Evolutionary conservation across 129 eudicot genomes (phyloP), one percentile per base, ranked within the genome.

Genomic region (Pittosporum tobira): DNA sequence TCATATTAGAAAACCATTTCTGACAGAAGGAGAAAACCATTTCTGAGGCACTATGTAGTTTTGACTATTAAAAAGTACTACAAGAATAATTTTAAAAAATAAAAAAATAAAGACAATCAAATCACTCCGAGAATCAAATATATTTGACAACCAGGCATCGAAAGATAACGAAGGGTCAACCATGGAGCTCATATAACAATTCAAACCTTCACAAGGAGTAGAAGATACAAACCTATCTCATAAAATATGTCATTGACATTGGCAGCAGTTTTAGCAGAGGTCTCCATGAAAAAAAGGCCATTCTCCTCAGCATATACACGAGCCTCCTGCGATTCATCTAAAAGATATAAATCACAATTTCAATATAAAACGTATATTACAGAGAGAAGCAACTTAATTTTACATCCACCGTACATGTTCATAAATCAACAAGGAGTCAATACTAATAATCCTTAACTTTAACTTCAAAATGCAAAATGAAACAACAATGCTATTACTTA

Each of bases 231-330:
- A 90, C 98, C 98, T 71, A 86, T 90, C 73, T 90, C 98, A 62
- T 85, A 73, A 65, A 90, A 90, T 36, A 83, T 71, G 27, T 86
- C 98, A 69, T 90, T 80, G 40, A 90, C 98, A 73, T 90, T 90
- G 23, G 64, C 80, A 46, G 98, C 94, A 47, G 98, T 85, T 74
- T 90, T 90, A 29, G 98, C 98, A 62, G 98, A 90, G 53, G 98
- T 90, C 74, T 90, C 95, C 84, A 82, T 65, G 76, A 86, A 80
- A 71, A 90, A 90, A 44, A 90, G 94, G 43, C 85, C 94, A 69
- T 90, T 90, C 62, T 83, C 98, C 48, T 86, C 95, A 0, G 98
- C 95, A 74, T 90, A 90, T 21, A 50, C 64, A 2, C 87, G 87
- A 30, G 98, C 95, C 70, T 90, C 98, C 98, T 86, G 79, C 69